A percentile compares a stretch with the other conserved stretches of the same genome.
Evolutionary conservation across 2,329 filamentous ascomycete species (phyloP).

Genomic region (Hypoxylon sp.): DNA sequence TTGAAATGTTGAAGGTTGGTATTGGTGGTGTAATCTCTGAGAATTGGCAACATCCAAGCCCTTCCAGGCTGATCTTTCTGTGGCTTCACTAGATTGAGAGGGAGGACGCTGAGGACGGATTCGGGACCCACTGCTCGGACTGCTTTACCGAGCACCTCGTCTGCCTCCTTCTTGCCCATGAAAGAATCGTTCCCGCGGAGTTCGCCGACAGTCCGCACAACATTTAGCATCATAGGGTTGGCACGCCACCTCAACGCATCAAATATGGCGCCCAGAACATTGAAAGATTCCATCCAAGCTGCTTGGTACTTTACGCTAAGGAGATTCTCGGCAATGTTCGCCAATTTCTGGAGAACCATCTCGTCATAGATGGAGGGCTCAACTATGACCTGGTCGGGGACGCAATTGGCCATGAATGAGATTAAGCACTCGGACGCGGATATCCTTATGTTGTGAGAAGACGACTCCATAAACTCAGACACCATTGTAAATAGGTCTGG

Average conservation of each 20-base stretch:
- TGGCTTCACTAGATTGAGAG: conserved; percentile 85
- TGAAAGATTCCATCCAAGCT: conserved; percentile 95
- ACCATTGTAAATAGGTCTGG: conserved; percentile 87
- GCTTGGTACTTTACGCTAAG: conserved; percentile 92
- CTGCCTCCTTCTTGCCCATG: conserved; percentile 92
- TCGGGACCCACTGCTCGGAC: conserved; percentile 91
- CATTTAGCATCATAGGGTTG: conserved; percentile 78
- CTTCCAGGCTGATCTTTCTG: conserved; percentile 82
- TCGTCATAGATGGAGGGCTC: conserved; percentile 94
- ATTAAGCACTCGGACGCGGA: conserved; percentile 96
- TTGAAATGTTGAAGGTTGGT: conserved; percentile 88
- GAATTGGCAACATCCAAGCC: conserved; percentile 93
- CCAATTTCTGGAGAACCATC: conserved; percentile 85
- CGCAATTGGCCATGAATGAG: conserved; percentile 90
- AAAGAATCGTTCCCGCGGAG: conserved; percentile 90
- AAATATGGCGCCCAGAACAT: conserved; percentile 86
- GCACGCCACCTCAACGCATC: conserved; percentile 88
- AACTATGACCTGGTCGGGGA: conserved; percentile 83
- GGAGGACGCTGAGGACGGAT: conserved; percentile 82
- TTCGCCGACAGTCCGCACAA: conserved; percentile 85
- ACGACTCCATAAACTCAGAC: conserved; percentile 82
- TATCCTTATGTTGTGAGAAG: conserved; percentile 91
- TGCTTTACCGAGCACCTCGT: conserved; percentile 88
- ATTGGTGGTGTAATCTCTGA: conserved; percentile 91
- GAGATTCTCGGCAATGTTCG: conserved; percentile 77